Conservation (phyloP, 768 basidiomycete species). For the Mycena galopus region DNA sequence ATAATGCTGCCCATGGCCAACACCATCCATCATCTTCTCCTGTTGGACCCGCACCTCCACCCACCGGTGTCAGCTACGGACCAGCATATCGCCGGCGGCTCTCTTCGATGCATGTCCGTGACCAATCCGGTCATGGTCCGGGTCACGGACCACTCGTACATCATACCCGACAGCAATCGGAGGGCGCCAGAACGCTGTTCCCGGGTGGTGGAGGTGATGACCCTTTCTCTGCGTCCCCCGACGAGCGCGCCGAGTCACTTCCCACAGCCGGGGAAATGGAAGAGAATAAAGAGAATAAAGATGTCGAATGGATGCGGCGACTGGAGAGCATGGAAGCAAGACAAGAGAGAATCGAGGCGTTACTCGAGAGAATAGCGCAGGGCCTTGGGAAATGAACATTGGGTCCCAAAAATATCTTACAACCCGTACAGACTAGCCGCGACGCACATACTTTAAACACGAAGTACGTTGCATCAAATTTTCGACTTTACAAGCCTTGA, state of each 20-base stretch:
- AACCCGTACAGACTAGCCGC: not conserved
- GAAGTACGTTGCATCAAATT: not conserved
- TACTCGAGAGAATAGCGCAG: slow-evolving; percentile 54
- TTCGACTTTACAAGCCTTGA: too few relatives aligned
- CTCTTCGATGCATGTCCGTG: slow-evolving; percentile 49
- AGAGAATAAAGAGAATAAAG: slow-evolving; percentile 40
- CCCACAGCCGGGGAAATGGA: slow-evolving; percentile 43
- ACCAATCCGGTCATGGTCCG: slow-evolving; percentile 23
- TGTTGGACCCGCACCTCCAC: slow-evolving; percentile 22
- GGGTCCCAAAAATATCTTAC: not conserved
- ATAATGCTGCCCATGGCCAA: slow-evolving; percentile 23
- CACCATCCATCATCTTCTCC: slow-evolving; percentile 28
- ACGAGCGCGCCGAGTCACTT: slow-evolving; percentile 32
- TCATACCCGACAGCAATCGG: slow-evolving; percentile 32
- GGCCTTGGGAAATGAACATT: slow-evolving; percentile 25
- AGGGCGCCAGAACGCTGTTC: slow-evolving; percentile 40
- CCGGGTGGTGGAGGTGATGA: slow-evolving; percentile 37
- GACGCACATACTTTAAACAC: not conserved
- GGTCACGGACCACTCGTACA: slow-evolving; percentile 34
- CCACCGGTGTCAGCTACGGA: slow-evolving; percentile 57
- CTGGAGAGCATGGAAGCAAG: slow-evolving; percentile 56
- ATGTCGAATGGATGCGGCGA: slow-evolving; percentile 36
- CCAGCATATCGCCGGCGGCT: slow-evolving; percentile 58
- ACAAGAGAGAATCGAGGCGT: slow-evolving; percentile 60
- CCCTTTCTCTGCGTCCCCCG: slow-evolving; percentile 37